Evolutionary conservation across 2,329 filamentous ascomycete species (phyloP).

Genomic region (Clonostachys rhizophaga): DNA sequence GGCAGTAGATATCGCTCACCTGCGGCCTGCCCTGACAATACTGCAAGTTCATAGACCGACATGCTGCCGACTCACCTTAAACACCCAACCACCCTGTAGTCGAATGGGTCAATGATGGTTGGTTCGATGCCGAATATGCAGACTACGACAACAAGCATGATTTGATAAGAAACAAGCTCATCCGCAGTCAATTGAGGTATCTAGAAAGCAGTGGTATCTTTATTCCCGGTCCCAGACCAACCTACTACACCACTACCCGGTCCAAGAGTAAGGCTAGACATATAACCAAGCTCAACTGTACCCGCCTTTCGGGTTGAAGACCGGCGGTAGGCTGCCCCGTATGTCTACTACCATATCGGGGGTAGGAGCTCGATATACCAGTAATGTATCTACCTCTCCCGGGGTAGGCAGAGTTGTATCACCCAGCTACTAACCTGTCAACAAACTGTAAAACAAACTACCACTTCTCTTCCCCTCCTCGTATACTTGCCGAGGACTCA

Average conservation of each 20-base stretch:
- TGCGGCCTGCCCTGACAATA: too few relatives aligned
- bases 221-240: slow-evolving; percentile 29
- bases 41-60: too few relatives aligned
- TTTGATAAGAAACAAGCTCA: slow-evolving; percentile 47
- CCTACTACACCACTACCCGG: slow-evolving; percentile 36
- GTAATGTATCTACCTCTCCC: slow-evolving; percentile 53
- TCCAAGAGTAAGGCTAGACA: slow-evolving; percentile 39
- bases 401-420: slow-evolving; percentile 42
- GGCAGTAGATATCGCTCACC: too few relatives aligned
- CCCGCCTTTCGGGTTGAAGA: slow-evolving; percentile 33
- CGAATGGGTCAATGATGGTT: slow-evolving; percentile 1
- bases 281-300: slow-evolving; percentile 41
- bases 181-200: slow-evolving; percentile 44
- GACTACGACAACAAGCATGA: slow-evolving; percentile 47
- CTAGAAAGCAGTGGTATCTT: slow-evolving; percentile 28
- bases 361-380: slow-evolving; percentile 55
- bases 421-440: slow-evolving; percentile 40
- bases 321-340: slow-evolving; percentile 47
- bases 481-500: neutral
- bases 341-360: slow-evolving; percentile 54
- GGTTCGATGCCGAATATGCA: slow-evolving; percentile 44
- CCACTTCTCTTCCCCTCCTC: neutral
- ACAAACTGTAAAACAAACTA: slow-evolving; percentile 29
- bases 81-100: slow-evolving; percentile 1
- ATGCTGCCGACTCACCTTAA: neutral